Conservation (phyloP, 208 protist species). For the Endotrypanum monterogeii region DNA sequence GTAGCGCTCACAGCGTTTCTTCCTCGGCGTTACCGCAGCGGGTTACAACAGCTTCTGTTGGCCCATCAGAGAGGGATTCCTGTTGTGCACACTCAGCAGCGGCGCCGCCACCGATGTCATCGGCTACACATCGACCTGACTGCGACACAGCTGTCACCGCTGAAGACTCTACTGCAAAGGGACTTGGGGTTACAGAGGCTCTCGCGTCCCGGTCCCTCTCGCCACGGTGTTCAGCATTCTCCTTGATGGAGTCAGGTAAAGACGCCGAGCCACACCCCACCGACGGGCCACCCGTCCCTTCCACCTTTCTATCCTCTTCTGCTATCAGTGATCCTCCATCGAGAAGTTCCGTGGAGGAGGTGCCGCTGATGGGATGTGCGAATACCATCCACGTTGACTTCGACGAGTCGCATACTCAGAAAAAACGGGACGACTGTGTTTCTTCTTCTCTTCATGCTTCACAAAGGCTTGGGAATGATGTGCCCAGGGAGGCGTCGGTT, state of each 20-base stretch:
- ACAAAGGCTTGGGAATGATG: too few relatives aligned
- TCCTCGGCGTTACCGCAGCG: slow-evolving; percentile 3
- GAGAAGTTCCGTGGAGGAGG: background rate
- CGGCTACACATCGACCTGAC: background rate
- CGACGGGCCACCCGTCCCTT: background rate
- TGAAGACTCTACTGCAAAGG: background rate
- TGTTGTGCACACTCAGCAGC: background rate
- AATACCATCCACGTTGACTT: background rate
- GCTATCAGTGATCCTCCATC: background rate
- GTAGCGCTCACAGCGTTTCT: background rate
- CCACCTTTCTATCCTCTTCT: background rate
- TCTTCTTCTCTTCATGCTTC: background rate
- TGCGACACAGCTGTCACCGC: background rate
- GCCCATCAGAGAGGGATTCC: slow-evolving; percentile 10
- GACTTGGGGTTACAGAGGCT: background rate
- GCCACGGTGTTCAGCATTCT: background rate
- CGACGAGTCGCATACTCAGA: background rate
- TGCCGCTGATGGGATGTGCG: background rate
- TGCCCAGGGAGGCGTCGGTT: background rate
- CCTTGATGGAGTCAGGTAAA: slow-evolving; percentile 4
- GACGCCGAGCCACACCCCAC: background rate
- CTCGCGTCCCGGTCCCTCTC: background rate
- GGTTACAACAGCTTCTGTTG: slow-evolving; percentile 2
- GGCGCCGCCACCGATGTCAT: background rate
- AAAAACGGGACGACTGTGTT: background rate